Conservation (phyloP, 495 filamentous ascomycete genomes). For the Venustampulla echinocandica region DNA sequence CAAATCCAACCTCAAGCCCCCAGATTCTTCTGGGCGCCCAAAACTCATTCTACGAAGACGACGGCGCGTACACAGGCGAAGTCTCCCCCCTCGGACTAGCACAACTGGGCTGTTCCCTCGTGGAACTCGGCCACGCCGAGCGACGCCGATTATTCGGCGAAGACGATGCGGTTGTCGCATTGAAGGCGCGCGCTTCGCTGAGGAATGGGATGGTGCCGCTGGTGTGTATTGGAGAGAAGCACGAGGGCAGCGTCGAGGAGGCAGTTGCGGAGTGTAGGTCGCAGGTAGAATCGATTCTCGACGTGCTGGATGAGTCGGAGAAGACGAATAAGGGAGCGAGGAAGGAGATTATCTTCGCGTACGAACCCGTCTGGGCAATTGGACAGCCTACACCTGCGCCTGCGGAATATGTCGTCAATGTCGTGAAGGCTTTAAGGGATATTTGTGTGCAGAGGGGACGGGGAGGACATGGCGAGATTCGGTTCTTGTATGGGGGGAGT, state of each 20-base stretch:
- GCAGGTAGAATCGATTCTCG: conserved; percentile 55
- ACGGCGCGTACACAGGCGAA: conserved; percentile 69
- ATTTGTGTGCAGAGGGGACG: conserved; percentile 30
- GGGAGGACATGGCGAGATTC: conserved; percentile 36
- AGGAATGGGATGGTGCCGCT: conserved; percentile 66
- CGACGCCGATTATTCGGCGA: conserved; percentile 60
- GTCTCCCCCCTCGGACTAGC: conserved; percentile 58
- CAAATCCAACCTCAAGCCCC: conserved; percentile 11
- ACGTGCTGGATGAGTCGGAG: too few relatives aligned
- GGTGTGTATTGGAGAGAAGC: conserved; percentile 68
- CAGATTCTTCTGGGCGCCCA: conserved; percentile 63
- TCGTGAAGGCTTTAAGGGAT: conserved; percentile 52
- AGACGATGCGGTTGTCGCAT: conserved; percentile 51
- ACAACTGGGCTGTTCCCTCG: conserved; percentile 56
- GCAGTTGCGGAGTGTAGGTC: conserved; percentile 56
- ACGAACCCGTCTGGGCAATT: conserved; percentile 89
- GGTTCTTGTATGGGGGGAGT: conserved; percentile 73
- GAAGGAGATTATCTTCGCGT: conserved; percentile 69
- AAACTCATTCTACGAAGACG: conserved; percentile 57
- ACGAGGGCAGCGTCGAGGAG: conserved; percentile 35
- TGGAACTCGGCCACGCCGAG: conserved; percentile 77
- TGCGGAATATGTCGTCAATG: conserved; percentile 60
- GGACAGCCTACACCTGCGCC: conserved; percentile 63
- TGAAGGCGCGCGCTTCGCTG: conserved; percentile 58
- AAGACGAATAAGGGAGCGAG: conserved; percentile 38